Evolutionary conservation across 1,284 basidiomycete genomes (phyloP), one percentile per base, ranked within the genome.

Genomic region (Trichosporon coremiiforme): DNA sequence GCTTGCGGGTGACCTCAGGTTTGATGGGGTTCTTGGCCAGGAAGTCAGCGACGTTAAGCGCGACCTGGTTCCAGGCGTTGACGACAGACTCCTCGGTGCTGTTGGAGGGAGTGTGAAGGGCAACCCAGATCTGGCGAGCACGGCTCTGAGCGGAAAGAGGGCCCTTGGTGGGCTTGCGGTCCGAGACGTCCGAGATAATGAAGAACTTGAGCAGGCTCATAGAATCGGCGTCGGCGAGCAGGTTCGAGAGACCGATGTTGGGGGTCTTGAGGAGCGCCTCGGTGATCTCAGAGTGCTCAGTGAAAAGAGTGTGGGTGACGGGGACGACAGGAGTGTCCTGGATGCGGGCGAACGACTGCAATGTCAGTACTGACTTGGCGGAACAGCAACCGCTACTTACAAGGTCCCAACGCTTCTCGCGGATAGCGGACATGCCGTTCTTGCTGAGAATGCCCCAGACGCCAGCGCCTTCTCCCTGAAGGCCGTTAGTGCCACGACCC

Each of bases 361-460:
- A 15, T 25, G 69, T 67, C 35, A 68, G 25, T 63, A 55, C n/a
- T 25, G 25, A 25, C 25, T 25, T 25, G 25, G 25, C 25, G 25
- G 25, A 25, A 25, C 25, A 25, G 25, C 25, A 25, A 25, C 25
- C 25, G 25, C 25, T 25, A 25, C 90, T 78, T 71, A 95, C 93
- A 80, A 95, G 81, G 82, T 95, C 94, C 91, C 92, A 96, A 69
- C 94, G 87, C 67, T 86, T 84, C 72, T 89, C 85, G 81, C 89
- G 90, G 77, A 93, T 87, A 35, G 85, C 85, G 71, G 86, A 84
- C 74, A 95, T 86, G 74, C 91, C 89, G 70, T 90, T 87, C 86
- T 95, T 95, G 57, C 88, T 86, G 35, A 94, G 89, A 63, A 95
- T 81, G 10, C 88, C 93, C 90, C 91, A 95, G 1, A 95, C 91